Conservation (phyloP, 2,329 filamentous ascomycete species). For the Alternaria viburni region DNA sequence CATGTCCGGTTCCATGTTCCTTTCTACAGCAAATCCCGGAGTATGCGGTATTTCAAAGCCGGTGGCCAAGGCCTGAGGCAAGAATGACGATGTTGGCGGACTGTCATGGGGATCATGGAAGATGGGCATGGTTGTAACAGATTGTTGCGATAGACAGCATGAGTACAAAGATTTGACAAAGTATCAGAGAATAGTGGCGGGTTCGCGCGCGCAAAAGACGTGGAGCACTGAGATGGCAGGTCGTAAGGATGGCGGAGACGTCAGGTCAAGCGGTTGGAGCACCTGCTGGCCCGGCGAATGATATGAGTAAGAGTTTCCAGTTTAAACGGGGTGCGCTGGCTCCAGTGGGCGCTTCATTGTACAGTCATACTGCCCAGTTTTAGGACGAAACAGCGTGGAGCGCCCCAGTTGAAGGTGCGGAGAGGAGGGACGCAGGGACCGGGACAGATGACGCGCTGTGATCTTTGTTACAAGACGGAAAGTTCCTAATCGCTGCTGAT, state of each 20-base stretch:
- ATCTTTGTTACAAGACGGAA: constrained; percentile 28
- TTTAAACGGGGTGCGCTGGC: constrained; percentile 42
- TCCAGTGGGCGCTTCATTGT: constrained; percentile 36
- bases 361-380: constrained; percentile 19
- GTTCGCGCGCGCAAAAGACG: constrained; percentile 8
- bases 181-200: constrained; percentile 13
- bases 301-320: constrained; percentile 37
- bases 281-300: constrained; percentile 38
- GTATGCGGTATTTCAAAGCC: constrained; percentile 25
- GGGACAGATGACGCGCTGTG: constrained; percentile 38
- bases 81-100: constrained; percentile 27
- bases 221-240: constrained; percentile 30
- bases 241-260: constrained; percentile 29
- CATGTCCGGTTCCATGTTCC: constrained; percentile 11
- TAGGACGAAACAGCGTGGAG: constrained; percentile 31
- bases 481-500: constrained; percentile 36
- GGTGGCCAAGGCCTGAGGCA: constrained; percentile 21
- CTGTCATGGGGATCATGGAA: constrained; percentile 47
- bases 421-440: constrained; percentile 26
- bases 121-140: constrained; percentile 45
- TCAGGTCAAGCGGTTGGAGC: constrained; percentile 40
- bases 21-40: constrained; percentile 10
- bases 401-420: constrained; percentile 24
- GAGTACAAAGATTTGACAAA: constrained; percentile 17
- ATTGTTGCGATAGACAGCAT: constrained; percentile 31